Percentiles rank a stretch among this genome's conserved stretches.
Conservation (phyloP, 257 asterid genomes). For the Ophiorrhiza pumila region DNA sequence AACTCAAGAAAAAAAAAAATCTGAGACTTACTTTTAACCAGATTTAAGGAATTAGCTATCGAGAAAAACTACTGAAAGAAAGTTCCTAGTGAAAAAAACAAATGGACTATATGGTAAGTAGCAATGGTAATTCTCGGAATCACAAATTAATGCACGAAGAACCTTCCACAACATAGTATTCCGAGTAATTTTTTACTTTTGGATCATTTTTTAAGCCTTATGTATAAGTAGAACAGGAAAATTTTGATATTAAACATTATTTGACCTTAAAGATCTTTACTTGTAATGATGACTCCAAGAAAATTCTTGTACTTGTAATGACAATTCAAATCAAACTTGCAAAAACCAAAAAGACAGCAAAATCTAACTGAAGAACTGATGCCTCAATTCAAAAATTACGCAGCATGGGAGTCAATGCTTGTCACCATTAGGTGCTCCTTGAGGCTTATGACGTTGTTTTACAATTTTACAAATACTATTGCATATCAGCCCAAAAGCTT, state of each 20-base stretch:
- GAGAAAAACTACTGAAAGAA: neutral
- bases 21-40: neutral
- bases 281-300: neutral
- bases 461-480: neutral
- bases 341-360: neutral
- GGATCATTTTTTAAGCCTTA: neutral
- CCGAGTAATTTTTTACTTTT: neutral
- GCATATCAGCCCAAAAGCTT: neutral
- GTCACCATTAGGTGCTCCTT: neutral
- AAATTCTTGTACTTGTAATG: neutral
- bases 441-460: neutral
- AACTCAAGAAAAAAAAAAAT: constrained; percentile 4
- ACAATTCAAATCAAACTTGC: neutral
- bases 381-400: neutral
- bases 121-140: neutral
- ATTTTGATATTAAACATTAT: neutral
- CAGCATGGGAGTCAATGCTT: neutral
- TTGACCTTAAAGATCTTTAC: neutral
- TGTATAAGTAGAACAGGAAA: neutral
- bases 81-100: neutral
- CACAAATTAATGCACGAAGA: neutral
- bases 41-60: neutral
- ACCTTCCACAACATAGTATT: neutral
- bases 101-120: neutral
- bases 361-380: neutral